These are phyloP conservation scores for Plasmodium cynomolgi DNA, from an alignment of 169 alveolate genomes.

Conservation along the genomic window DNA sequence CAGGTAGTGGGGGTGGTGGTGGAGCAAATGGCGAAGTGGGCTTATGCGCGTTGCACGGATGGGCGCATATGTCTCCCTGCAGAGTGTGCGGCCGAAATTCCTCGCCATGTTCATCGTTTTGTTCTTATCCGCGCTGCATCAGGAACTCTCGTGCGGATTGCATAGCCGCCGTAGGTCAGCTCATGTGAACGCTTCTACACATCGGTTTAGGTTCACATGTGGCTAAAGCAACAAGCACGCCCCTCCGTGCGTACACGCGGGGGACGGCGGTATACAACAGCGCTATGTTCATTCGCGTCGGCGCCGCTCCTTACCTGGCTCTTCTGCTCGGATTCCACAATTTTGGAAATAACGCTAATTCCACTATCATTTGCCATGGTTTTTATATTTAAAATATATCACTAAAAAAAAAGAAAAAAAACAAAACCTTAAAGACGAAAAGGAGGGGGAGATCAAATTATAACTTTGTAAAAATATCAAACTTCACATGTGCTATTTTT, in stretches of 20 bases:
- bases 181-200: background rate
- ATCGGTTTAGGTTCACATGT: background rate
- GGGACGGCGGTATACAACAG: background rate
- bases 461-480: slow-evolving; percentile 10
- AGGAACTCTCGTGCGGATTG: background rate
- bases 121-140: background rate
- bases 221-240: background rate
- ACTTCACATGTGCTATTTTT: slow-evolving; percentile 9
- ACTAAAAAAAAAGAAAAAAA: slow-evolving; percentile 48
- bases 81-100: background rate
- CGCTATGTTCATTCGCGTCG: background rate
- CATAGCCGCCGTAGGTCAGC: background rate
- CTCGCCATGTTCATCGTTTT: background rate
- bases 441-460: slow-evolving; percentile 8
- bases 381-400: slow-evolving; percentile 13
- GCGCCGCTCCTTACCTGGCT: slow-evolving; percentile 35
- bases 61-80: background rate
- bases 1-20: background rate
- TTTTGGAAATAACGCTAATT: slow-evolving; percentile 68
- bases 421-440: slow-evolving; percentile 19
- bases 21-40: background rate
- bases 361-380: slow-evolving; percentile 72
- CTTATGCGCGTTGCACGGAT: background rate
- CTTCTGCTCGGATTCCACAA: slow-evolving; percentile 75
- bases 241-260: background rate